Base-by-base conservation (phyloP, 2,329 filamentous ascomycete species). In the Arthrobotrys musiformis region DNA sequence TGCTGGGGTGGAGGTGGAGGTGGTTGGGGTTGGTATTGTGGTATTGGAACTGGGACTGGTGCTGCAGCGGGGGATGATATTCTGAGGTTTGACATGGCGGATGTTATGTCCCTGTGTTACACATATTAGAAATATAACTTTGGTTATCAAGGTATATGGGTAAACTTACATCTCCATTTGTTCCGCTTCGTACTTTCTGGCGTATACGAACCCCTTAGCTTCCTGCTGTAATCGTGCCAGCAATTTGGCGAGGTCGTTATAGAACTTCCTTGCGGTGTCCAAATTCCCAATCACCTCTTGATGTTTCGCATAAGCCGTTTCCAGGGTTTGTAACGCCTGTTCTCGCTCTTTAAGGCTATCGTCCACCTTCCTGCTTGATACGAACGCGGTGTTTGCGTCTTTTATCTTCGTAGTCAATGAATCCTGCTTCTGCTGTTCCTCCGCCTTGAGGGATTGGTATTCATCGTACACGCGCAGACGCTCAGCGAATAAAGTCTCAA, bases 251-350 rank as follows among this genome's bases (percentile, higher is more conserved):
- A 99, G 87, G 82, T 98, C 94, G 80, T 99, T 99, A 85, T 98
- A 99, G 82, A 99, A 99, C 83, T 95, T 97, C 64, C 94, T 87
- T 0, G 93, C 95, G 0, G 92, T 92, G 79, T 98, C 94, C 1
- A 97, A 87, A 82, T 98, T 97, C 79, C 89, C 92, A 70, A 97
- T 90, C 70, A 98, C 93, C 83, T 99, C 94, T 84, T 97, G 97
- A 86, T 98, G 98, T 84, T 94, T 96, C 83, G 93, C 90, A 82
- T 97, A 98, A 0, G 93, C 94, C 79, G 92, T 93, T 83, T 98
- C 94, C 8, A 99, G 86, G 78, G 88, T 90, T 83, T 99, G 95
- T 58, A 99, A 85, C 0, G 93, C 93, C 80, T 91, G 88, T 82
- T 98, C 94, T 13, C 95, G 89, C 82, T 97, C 93, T 76, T 87